Evolutionary conservation across 768 basidiomycete genomes (phyloP).

Genomic region (Collybia sordida): DNA sequence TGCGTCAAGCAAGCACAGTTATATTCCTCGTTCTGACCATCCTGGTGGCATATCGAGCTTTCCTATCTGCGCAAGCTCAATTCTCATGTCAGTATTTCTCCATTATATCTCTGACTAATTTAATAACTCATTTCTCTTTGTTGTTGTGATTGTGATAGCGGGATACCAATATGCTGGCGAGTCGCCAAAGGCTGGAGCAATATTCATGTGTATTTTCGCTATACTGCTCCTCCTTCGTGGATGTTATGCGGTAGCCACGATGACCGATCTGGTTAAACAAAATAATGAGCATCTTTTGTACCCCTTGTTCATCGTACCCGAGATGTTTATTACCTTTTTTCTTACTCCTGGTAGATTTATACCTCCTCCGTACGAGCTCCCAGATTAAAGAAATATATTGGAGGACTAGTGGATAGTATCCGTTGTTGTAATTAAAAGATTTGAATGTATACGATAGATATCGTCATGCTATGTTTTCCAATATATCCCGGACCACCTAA

Average conservation of each 20-base stretch:
- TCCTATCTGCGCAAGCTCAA: conserved; percentile 19
- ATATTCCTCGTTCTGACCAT: conserved; percentile 23
- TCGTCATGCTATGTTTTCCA: too few species aligned
- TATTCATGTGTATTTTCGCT: conserved; percentile 17
- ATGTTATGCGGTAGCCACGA: conserved; percentile 17
- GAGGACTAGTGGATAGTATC: too few species aligned
- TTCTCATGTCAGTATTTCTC: conserved; percentile 12
- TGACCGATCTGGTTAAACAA: conserved; percentile 6
- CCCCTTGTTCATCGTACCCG: conserved; percentile 21
- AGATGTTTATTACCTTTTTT: conserved; percentile 17
- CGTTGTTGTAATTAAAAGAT: too few species aligned
- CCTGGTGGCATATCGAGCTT: conserved; percentile 16
- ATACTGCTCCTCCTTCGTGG: conserved; percentile 22
- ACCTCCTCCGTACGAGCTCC: conserved; percentile 13
- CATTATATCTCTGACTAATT: not conserved
- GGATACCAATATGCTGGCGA: not conserved
- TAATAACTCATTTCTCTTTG: too few species aligned
- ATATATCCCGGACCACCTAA: too few species aligned
- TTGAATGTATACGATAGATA: too few species aligned
- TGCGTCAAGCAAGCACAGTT: conserved; percentile 17
- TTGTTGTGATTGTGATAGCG: too few species aligned
- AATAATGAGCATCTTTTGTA: conserved; percentile 26
- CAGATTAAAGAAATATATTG: not conserved
- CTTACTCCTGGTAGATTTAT: conserved; percentile 18
- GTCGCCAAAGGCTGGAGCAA: conserved; percentile 15